Conservation (phyloP, 805 yeast genomes). For the Peterozyma toletana region DNA sequence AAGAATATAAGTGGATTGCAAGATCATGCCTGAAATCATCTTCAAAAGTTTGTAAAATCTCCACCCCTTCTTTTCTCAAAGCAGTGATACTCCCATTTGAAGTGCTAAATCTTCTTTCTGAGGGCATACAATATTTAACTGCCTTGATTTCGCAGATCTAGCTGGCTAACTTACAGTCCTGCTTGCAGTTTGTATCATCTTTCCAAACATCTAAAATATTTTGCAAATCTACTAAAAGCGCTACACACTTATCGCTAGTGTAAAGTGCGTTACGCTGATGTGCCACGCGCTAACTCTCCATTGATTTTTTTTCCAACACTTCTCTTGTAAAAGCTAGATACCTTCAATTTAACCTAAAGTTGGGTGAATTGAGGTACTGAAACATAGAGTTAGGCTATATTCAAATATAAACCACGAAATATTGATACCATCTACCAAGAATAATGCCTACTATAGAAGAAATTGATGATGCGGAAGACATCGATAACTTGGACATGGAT, state of each 20-base stretch:
- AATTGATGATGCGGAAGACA: slow-evolving; percentile 69
- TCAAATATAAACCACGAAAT: background rate
- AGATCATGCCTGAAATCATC: slow-evolving; percentile 46
- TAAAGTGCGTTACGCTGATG: too few species aligned
- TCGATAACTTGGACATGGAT: slow-evolving; percentile 92
- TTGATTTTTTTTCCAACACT: background rate
- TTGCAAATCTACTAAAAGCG: too few species aligned
- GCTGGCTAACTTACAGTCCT: background rate
- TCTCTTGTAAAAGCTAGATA: background rate
- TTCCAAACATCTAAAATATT: too few species aligned
- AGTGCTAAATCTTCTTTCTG: background rate
- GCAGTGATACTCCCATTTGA: too few species aligned
- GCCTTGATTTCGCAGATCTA: background rate
- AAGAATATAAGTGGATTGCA: slow-evolving; percentile 57
- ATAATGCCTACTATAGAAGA: slow-evolving; percentile 69
- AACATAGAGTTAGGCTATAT: background rate
- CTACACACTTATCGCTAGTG: too few species aligned
- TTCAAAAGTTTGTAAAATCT: slow-evolving; percentile 33
- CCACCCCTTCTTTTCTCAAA: slow-evolving; percentile 10
- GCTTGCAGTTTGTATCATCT: too few species aligned
- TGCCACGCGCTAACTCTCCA: too few species aligned
- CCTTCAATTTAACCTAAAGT: too few species aligned
- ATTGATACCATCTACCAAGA: background rate
- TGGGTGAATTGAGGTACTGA: too few species aligned
- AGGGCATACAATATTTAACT: too few species aligned